Evolutionary conservation across 306 rosid species (phyloP).

Genomic region (Inga leiocalycina): DNA sequence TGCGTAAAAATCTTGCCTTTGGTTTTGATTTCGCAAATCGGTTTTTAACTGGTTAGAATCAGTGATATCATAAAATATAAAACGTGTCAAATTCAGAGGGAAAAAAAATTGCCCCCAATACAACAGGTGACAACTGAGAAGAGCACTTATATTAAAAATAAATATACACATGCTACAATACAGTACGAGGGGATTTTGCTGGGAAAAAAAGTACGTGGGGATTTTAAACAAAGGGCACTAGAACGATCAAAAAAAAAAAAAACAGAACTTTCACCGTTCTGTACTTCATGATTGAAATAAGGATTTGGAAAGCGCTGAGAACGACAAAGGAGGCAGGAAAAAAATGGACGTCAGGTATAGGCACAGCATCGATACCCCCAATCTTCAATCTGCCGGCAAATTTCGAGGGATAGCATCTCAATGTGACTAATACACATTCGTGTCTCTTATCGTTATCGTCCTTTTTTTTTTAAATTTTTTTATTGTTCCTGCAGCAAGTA

Average conservation of each 20-base stretch:
- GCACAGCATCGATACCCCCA: neutral
- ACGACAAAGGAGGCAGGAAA: neutral
- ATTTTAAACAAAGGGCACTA: constrained; percentile 2
- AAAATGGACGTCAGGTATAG: neutral
- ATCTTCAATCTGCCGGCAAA: constrained; percentile 18
- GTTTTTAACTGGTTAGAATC: neutral
- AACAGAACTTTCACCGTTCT: neutral
- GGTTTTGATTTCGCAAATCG: neutral
- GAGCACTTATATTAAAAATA: neutral
- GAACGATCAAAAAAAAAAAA: neutral
- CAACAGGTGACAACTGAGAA: neutral
- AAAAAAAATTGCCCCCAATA: neutral
- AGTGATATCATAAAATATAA: neutral
- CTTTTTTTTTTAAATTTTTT: neutral
- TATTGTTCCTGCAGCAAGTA: neutral
- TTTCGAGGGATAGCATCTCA: constrained; percentile 7
- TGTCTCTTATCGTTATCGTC: neutral
- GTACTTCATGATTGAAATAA: neutral
- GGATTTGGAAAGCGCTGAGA: neutral
- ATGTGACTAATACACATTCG: neutral
- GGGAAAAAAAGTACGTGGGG: neutral
- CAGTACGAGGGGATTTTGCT: neutral
- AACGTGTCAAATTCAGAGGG: neutral
- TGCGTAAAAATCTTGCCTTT: neutral
- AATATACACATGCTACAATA: constrained; percentile 21